Percentiles rank a stretch among this genome's conserved stretches.
Evolutionary conservation across 495 filamentous ascomycete species (phyloP).

Genomic region (Penicillium malachiteum): DNA sequence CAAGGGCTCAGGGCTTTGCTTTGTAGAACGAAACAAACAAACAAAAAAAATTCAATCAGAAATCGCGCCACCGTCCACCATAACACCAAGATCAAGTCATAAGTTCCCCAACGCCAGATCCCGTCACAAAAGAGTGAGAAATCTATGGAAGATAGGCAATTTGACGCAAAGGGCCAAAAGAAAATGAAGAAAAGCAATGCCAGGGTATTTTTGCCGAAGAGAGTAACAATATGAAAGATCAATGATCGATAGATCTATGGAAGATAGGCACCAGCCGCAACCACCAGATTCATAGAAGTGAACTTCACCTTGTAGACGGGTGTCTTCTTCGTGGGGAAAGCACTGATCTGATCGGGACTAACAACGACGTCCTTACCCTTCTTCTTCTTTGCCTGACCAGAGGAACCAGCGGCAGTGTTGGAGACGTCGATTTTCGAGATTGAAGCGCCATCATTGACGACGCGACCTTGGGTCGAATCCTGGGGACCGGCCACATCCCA

Average conservation of each 20-base stretch:
- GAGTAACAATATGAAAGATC: slow-evolving; percentile 6
- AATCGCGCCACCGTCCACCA: background rate
- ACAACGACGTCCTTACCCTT: slow-evolving; percentile 88
- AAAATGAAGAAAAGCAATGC: slow-evolving; percentile 11
- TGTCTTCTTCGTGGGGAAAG: slow-evolving; percentile 92
- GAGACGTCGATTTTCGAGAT: slow-evolving; percentile 53
- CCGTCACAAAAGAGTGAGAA: background rate
- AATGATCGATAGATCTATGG: slow-evolving; percentile 33
- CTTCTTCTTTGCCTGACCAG: slow-evolving; percentile 54
- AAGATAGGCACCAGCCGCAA: slow-evolving; percentile 84
- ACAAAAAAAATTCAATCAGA: background rate
- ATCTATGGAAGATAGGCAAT: no score
- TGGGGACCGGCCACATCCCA: slow-evolving; percentile 82
- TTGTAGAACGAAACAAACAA: background rate
- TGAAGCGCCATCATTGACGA: slow-evolving; percentile 54
- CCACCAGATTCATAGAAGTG: slow-evolving; percentile 86
- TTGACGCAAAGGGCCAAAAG: no score
- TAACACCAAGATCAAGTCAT: background rate
- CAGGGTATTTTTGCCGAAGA: slow-evolving; percentile 33
- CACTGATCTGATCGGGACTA: slow-evolving; percentile 87
- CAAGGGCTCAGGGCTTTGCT: no score
- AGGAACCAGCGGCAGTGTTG: slow-evolving; percentile 36
- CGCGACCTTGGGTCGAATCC: slow-evolving; percentile 55
- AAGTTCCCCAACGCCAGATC: background rate
- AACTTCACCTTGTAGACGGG: slow-evolving; percentile 92